Conservation (phyloP, 192 early-diverging fungal species). For the Backusella tarrabulga region DNA sequence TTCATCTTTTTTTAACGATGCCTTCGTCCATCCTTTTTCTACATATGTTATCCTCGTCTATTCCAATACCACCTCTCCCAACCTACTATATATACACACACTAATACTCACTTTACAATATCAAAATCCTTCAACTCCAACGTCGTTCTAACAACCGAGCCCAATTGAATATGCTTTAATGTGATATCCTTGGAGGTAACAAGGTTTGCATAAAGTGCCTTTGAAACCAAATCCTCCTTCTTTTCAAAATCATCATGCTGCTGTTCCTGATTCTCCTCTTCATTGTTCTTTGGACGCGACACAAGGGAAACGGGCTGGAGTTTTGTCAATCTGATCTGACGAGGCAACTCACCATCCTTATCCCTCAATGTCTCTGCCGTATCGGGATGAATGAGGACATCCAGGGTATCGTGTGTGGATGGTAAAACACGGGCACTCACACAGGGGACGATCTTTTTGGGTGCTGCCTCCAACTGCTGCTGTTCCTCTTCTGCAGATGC, state of each 20-base stretch:
- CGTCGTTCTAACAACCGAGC: conserved; percentile 37
- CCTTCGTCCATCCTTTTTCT: no score
- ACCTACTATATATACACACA: neutral
- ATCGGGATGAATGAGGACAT: conserved; percentile 43
- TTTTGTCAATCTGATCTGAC: conserved; percentile 39
- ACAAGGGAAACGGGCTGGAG: conserved; percentile 36
- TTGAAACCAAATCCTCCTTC: conserved; percentile 13
- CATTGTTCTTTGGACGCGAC: neutral
- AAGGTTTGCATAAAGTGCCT: conserved; percentile 38
- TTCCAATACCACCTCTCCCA: neutral
- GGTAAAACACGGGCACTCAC: neutral
- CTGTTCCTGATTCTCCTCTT: conserved; percentile 21
- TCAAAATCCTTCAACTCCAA: conserved; percentile 48
- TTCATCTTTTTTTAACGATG: no score
- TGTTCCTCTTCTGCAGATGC: conserved; percentile 19
- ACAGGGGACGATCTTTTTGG: neutral
- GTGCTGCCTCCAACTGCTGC: neutral
- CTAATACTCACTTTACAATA: conserved; percentile 45
- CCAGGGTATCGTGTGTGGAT: conserved; percentile 20
- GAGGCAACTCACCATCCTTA: conserved; percentile 10
- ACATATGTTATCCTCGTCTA: neutral
- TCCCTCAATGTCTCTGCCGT: conserved; percentile 29
- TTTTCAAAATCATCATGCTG: conserved; percentile 37
- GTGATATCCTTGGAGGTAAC: conserved; percentile 34
- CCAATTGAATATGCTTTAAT: conserved; percentile 44